These are phyloP conservation scores for Willaertia magna DNA, from an alignment of 208 protist genomes.

Conservation along the genomic window DNA sequence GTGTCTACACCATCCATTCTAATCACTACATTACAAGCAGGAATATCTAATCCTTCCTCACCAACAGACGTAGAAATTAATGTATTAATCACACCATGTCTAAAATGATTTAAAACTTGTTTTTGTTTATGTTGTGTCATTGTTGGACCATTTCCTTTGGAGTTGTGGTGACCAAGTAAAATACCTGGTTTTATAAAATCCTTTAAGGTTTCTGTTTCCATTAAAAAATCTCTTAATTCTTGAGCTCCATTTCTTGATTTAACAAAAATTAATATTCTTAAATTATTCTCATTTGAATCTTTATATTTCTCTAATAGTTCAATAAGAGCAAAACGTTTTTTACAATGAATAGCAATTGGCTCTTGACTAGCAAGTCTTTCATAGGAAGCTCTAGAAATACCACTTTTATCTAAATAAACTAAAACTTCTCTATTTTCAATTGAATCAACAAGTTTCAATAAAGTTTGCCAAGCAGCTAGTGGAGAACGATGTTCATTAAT, in stretches of 20 bases:
- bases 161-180: slow-evolving; percentile 33
- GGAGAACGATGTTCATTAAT: background rate
- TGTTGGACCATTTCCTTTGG: background rate
- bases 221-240: background rate
- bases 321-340: background rate
- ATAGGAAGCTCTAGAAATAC: background rate
- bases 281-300: background rate
- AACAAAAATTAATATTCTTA: background rate
- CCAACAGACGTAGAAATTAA: slow-evolving; percentile 54
- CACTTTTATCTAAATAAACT: background rate
- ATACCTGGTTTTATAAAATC: background rate
- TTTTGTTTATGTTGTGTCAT: slow-evolving; percentile 42
- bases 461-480: background rate
- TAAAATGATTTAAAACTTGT: slow-evolving; percentile 32
- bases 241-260: background rate
- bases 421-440: background rate
- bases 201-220: background rate
- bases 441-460: background rate
- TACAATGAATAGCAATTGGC: background rate
- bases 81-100: slow-evolving; percentile 30
- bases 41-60: slow-evolving; percentile 56
- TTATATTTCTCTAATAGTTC: background rate
- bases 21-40: slow-evolving; percentile 46
- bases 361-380: background rate
- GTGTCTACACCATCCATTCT: slow-evolving; percentile 36